Evolutionary conservation across 148 eudicot species (phyloP).

Genomic region (Amaranthus palmeri): DNA sequence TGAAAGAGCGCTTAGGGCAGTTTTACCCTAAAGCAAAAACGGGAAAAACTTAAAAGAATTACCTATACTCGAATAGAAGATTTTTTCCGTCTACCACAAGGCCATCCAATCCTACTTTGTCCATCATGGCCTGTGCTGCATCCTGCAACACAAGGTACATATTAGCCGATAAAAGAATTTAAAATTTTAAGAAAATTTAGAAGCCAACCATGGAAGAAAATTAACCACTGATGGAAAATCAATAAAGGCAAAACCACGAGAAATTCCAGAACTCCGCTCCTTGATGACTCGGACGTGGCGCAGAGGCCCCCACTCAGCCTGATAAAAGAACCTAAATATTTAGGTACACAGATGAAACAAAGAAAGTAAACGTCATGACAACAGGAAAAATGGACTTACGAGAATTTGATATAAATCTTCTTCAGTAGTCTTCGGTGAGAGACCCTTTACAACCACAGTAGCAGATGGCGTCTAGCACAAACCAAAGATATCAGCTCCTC

Average conservation of each 20-base stretch:
- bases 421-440: slow-evolving; percentile 91
- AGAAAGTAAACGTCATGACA: background rate
- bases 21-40: too few species aligned
- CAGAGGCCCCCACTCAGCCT: slow-evolving; percentile 99
- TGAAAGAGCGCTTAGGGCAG: too few species aligned
- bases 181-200: background rate
- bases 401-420: slow-evolving; percentile 94
- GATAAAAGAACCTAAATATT: slow-evolving; percentile 13
- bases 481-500: background rate
- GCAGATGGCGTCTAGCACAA: slow-evolving; percentile 75
- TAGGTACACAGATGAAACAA: background rate
- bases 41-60: background rate
- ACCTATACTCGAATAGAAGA: slow-evolving; percentile 93
- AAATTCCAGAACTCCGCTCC: slow-evolving; percentile 84
- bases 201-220: slow-evolving; percentile 1
- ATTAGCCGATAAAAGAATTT: slow-evolving; percentile 4
- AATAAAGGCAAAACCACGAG: slow-evolving; percentile 96
- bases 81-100: slow-evolving; percentile 82
- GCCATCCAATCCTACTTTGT: slow-evolving; percentile 81
- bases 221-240: slow-evolving; percentile 89
- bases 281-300: slow-evolving; percentile 89
- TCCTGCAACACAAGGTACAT: slow-evolving; percentile 48
- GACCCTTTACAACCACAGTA: slow-evolving; percentile 94
- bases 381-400: slow-evolving; percentile 33
- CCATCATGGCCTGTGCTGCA: slow-evolving; percentile 90